Percentiles rank a stretch among this genome's conserved stretches.
These are phyloP conservation scores for Amaranthus tricolor DNA, from an alignment of 179 eudicot genomes.

Conservation along the genomic window DNA sequence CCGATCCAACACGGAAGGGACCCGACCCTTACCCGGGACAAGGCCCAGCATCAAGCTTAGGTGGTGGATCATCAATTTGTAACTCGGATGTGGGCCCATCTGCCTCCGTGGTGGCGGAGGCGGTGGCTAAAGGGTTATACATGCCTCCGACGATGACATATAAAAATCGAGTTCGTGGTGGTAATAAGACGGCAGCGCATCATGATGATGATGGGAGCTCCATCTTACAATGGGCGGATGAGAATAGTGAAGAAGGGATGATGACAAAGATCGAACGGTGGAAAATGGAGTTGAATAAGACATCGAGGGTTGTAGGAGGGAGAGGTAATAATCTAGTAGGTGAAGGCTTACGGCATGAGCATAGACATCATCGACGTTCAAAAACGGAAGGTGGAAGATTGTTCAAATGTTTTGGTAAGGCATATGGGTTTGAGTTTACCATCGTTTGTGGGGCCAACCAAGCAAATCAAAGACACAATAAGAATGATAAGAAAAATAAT, in stretches of 20 bases:
- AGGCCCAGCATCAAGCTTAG: conserved; percentile 6
- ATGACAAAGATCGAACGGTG: conserved; percentile 42
- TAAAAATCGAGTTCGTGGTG: conserved; percentile 3
- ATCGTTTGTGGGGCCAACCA: conserved; percentile 39
- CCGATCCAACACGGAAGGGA: conserved; percentile 3
- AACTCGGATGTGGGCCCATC: conserved; percentile 56
- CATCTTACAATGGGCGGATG: conserved; percentile 44
- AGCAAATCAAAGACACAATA: conserved; percentile 1
- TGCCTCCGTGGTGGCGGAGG: conserved; percentile 54
- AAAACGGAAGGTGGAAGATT: conserved; percentile 17
- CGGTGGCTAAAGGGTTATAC: conserved; percentile 40
- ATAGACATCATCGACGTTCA: conserved; percentile 15
- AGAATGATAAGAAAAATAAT: conserved; percentile 14
- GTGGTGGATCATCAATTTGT: conserved; percentile 29
- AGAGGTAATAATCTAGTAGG: not conserved
- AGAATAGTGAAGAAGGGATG: conserved; percentile 39
- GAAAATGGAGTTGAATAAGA: conserved; percentile 39
- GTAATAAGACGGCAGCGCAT: not conserved
- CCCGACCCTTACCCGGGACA: not conserved
- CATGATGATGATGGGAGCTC: conserved; percentile 43
- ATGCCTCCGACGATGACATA: conserved; percentile 17
- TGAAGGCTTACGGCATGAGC: conserved; percentile 7
- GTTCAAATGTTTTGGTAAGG: conserved; percentile 40
- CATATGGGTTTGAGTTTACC: conserved; percentile 42
- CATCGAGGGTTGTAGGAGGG: not conserved